phyloP scores from a whole-genome alignment of 164 flowering plant species.

The Vitis labrusca region DNA sequence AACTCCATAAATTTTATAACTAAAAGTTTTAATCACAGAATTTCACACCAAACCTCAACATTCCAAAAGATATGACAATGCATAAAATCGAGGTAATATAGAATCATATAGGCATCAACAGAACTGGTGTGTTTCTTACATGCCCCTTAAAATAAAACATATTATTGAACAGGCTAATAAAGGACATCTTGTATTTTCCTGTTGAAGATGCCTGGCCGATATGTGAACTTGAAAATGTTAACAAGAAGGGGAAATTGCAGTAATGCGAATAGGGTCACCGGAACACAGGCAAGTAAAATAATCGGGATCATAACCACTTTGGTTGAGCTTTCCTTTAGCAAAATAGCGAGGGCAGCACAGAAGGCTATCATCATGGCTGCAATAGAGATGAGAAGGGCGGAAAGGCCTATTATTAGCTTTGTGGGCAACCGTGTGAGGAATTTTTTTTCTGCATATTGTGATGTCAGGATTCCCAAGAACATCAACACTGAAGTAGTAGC shows the following conservation, averaged over 20 bases:
- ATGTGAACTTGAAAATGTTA: slow-evolving; percentile 5
- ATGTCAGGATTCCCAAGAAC: too few relatives aligned
- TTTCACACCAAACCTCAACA: too few relatives aligned
- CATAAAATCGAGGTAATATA: too few relatives aligned
- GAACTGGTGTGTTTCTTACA: too few relatives aligned
- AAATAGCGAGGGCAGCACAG: slow-evolving; percentile 11
- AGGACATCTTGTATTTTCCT: background rate
- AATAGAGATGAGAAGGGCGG: slow-evolving; percentile 22
- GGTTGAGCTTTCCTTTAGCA: background rate
- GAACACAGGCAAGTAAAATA: slow-evolving; percentile 1
- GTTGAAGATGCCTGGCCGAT: slow-evolving; percentile 14
- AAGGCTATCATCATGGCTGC: slow-evolving; percentile 25
- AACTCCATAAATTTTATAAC: too few relatives aligned
- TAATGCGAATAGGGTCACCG: slow-evolving; percentile 2
- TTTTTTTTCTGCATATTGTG: slow-evolving; percentile 5
- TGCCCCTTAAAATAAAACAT: too few relatives aligned
- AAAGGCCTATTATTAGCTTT: slow-evolving; percentile 18
- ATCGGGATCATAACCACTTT: slow-evolving; percentile 11
- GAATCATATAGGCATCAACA: too few relatives aligned
- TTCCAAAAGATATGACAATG: too few relatives aligned
- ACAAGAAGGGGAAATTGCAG: slow-evolving; percentile 8
- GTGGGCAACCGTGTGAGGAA: slow-evolving; percentile 17
- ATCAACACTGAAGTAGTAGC: too few relatives aligned
- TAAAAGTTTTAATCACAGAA: too few relatives aligned
- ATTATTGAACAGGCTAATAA: too few relatives aligned